Evolutionary conservation across 805 yeast genomes (phyloP).

Genomic region (Starmerella potacharoeniae): DNA sequence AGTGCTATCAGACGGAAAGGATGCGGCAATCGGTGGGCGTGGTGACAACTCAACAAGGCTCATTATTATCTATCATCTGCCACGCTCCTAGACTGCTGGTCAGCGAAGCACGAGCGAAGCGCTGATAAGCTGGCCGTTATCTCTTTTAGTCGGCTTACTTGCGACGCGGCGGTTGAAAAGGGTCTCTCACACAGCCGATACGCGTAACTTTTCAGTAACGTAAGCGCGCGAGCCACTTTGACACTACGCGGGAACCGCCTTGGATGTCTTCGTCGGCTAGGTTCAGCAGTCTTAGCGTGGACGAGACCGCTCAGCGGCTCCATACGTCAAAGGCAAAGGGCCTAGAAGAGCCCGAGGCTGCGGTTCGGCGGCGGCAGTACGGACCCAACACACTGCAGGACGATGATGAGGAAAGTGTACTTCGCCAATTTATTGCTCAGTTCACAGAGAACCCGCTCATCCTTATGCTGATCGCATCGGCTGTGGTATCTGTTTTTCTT

Average conservation of each 20-base stretch:
- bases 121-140: neutral
- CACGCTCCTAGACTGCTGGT: too few relatives aligned
- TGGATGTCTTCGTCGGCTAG: constrained; percentile 46
- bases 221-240: neutral
- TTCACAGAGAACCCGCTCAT: constrained; percentile 89
- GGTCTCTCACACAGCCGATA: neutral
- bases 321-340: constrained; percentile 54
- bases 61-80: too few relatives aligned
- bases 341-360: constrained; percentile 56
- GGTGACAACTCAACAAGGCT: too few relatives aligned
- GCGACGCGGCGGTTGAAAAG: neutral
- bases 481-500: constrained; percentile 75
- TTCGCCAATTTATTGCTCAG: constrained; percentile 62
- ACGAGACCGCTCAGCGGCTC: constrained; percentile 52
- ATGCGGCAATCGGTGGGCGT: too few relatives aligned
- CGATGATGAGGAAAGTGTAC: constrained; percentile 59
- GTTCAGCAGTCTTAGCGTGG: constrained; percentile 50
- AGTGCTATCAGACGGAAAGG: too few relatives aligned
- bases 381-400: constrained; percentile 78
- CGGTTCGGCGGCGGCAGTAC: constrained; percentile 57
- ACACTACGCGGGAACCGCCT: neutral
- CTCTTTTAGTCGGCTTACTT: neutral
- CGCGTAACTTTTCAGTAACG: constrained; percentile 5
- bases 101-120: too few relatives aligned
- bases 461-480: constrained; percentile 78